Conservation (phyloP, 75 land plant genomes). For the Gnetum montanum region DNA sequence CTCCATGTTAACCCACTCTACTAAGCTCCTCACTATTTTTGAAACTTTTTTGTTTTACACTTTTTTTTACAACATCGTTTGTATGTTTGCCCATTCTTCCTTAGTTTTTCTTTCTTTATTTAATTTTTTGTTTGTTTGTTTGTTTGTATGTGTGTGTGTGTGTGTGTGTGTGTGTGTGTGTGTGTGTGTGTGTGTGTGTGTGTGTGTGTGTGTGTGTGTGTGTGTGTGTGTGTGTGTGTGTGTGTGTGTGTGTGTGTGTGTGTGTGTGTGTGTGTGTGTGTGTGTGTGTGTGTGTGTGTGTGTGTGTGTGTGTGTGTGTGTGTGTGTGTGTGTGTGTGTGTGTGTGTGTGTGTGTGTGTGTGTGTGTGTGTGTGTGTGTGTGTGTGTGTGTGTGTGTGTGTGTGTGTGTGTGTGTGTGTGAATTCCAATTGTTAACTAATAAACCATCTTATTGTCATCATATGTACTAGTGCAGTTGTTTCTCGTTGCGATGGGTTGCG, state of each 20-base stretch:
- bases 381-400: background rate
- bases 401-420: background rate
- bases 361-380: background rate
- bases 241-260: slow-evolving; percentile 13
- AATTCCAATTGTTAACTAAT: too few species aligned
- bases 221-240: slow-evolving; percentile 13
- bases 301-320: slow-evolving; percentile 12
- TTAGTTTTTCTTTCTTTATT: too few species aligned
- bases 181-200: slow-evolving; percentile 13
- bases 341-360: slow-evolving; percentile 1
- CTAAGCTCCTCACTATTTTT: too few species aligned
- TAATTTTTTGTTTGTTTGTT: too few species aligned
- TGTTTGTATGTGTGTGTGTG: too few species aligned
- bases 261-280: slow-evolving; percentile 13
- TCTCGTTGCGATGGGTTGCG: too few species aligned
- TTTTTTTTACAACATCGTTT: too few species aligned
- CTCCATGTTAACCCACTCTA: too few species aligned
- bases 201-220: slow-evolving; percentile 11
- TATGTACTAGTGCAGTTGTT: too few species aligned
- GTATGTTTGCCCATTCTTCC: too few species aligned
- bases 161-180: slow-evolving; percentile 7
- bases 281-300: slow-evolving; percentile 13
- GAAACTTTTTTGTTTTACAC: too few species aligned
- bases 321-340: slow-evolving; percentile 7
- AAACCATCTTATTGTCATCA: too few species aligned